Conservation (phyloP, 345 rosid species). For the Syzygium oleosum region DNA sequence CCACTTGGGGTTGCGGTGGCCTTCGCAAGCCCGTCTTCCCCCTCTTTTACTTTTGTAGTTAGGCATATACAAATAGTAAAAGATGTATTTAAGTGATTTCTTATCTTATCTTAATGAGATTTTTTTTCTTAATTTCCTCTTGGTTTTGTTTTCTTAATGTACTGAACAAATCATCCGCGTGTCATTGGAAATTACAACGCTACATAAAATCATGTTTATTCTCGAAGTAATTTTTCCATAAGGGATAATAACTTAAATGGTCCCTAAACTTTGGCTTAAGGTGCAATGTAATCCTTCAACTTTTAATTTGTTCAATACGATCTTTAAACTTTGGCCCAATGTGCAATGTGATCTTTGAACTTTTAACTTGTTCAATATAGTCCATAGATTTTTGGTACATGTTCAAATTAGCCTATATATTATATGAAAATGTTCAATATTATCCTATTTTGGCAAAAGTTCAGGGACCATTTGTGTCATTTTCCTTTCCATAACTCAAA, state of each 20-base stretch:
- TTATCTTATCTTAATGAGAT: neutral
- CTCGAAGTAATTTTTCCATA: too few species aligned
- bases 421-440: too few species aligned
- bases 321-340: neutral
- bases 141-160: neutral
- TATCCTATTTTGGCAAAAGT: neutral
- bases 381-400: too few species aligned
- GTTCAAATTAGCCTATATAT: too few species aligned
- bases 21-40: neutral
- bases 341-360: accelerated
- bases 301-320: too few species aligned
- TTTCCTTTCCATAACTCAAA: neutral
- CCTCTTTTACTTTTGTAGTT: neutral
- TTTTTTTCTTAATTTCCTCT: neutral
- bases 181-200: neutral
- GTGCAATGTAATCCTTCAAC: too few species aligned
- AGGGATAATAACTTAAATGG: too few species aligned
- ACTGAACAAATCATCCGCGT: neutral
- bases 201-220: too few species aligned
- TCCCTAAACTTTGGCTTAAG: too few species aligned
- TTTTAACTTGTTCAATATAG: too few species aligned
- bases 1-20: neutral
- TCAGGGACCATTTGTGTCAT: too few species aligned
- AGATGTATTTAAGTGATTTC: neutral
- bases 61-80: neutral